These are phyloP conservation scores for Populus hybrid DNA, from an alignment of 441 rosid genomes.

Conservation along the genomic window DNA sequence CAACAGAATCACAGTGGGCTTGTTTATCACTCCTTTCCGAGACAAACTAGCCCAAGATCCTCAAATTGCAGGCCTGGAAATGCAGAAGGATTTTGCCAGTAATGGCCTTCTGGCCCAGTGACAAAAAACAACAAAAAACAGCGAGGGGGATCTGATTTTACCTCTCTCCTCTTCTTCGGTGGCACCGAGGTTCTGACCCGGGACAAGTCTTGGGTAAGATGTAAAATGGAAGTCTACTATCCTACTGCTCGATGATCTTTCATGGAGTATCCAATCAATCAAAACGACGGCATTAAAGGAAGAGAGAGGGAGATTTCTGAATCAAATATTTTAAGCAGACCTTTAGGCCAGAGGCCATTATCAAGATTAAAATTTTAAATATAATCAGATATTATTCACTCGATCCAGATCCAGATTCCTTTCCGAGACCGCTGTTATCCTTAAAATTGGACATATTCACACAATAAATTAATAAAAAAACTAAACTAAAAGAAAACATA, in stretches of 20 bases:
- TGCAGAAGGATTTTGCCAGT: background rate
- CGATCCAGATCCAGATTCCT: background rate
- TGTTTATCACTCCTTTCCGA: background rate
- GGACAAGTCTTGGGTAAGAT: no score
- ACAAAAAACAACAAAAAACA: no score
- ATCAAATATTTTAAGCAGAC: no score
- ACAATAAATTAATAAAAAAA: background rate
- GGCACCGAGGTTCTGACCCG: no score
- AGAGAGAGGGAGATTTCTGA: background rate
- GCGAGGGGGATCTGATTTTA: no score
- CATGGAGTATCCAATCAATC: background rate
- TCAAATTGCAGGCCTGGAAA: background rate
- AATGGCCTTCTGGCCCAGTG: no score
- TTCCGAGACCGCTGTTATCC: conserved; percentile 9
- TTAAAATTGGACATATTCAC: background rate
- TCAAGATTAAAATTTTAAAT: background rate
- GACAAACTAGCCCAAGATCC: background rate
- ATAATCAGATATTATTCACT: background rate
- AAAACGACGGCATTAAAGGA: background rate
- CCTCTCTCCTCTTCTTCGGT: no score
- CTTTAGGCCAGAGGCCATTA: background rate
- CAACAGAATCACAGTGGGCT: no score
- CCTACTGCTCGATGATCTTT: no score
- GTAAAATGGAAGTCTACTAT: no score
- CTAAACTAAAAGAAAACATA: background rate